Evolutionary conservation across 306 rosid species (phyloP), one percentile per base, ranked within the genome.

Genomic region (Astragalus glycyphyllos): DNA sequence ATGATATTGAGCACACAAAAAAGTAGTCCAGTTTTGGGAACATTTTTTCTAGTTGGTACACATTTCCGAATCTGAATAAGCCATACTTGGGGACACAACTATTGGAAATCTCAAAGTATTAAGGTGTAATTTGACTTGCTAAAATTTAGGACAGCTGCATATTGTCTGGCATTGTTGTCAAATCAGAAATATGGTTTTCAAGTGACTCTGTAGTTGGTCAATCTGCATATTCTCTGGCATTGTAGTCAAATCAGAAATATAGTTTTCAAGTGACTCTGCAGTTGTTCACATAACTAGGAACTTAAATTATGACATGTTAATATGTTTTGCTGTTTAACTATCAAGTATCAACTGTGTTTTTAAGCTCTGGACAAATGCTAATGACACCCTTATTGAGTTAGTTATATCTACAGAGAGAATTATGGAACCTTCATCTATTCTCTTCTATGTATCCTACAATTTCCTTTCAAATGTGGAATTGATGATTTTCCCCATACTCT

Each of bases 391-490:
- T 41, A 31, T 56, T 55, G 35, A 58, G 17, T 64, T 66, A 41
- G 42, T 70, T 68, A 6, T 65, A 23, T 71, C 34, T 53, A 37
- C 58, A 76, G 64, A 55, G 61, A 59, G 64, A 63, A 40, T 71
- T 14, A 40, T 15, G 20, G 40, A 50, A 73, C 42, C 68, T 8
- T 57, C 49, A 5, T 26, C 31, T 44, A 11, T 48, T 50, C 69
- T 59, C 68, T 60, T 51, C 15, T 53, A 6, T 66, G 11, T 60
- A 26, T 11, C 63, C 66, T 41, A 11, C 64, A 26, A 34, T 68
- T 77, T 68, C 38, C 5, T 37, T 37, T 71, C 7, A 37, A 32
- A 32, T 48, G 26, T 53, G 34, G 40, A 62, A 41, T 50, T 32
- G 54, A 11, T 47, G 56, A 47, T 55, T 6, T 62, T 13, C 55